A percentile compares a stretch with the other conserved stretches of the same genome.
phyloP scores from a whole-genome alignment of 208 protist species.

The Leishmania turanica region DNA sequence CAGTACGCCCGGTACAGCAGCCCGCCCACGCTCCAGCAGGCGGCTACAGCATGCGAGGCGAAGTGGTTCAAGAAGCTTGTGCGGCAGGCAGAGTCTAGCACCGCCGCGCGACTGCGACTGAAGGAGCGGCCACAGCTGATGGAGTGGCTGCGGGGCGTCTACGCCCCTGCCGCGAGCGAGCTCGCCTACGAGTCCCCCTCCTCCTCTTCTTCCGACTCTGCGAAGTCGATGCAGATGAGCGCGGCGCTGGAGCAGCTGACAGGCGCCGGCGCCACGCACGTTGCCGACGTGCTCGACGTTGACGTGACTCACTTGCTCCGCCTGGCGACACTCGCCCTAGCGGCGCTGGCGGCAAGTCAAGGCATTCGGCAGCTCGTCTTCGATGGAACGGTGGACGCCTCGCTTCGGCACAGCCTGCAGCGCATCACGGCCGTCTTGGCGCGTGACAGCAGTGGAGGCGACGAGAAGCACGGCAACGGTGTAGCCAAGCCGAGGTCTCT shows the following conservation, averaged over 20 bases:
- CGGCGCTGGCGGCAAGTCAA: constrained; percentile 26
- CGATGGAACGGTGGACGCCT: constrained; percentile 31
- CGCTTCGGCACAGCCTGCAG: constrained; percentile 30
- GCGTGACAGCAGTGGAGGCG: not conserved
- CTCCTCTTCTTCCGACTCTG: not conserved
- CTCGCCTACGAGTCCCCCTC: constrained; percentile 17
- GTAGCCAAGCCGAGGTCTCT: constrained; percentile 11
- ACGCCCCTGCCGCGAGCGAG: constrained; percentile 7
- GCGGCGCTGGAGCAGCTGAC: constrained; percentile 13
- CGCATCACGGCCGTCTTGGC: constrained; percentile 31
- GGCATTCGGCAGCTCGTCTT: constrained; percentile 39
- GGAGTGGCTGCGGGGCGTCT: constrained; percentile 27
- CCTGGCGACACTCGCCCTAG: constrained; percentile 34
- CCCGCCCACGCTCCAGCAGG: constrained; percentile 6
- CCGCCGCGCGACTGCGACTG: constrained; percentile 24
- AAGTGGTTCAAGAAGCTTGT: constrained; percentile 37
- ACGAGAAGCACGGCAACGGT: not conserved
- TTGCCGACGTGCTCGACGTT: constrained; percentile 29
- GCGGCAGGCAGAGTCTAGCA: constrained; percentile 10
- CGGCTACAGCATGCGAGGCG: constrained; percentile 6
- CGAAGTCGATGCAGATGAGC: constrained; percentile 2
- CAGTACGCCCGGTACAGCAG: constrained; percentile 23
- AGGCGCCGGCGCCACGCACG: constrained; percentile 21
- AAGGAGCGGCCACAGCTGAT: constrained; percentile 20
- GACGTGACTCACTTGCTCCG: constrained; percentile 34